Conservation (phyloP, 2,329 filamentous ascomycete species). For the Xylariaceae sp. region DNA sequence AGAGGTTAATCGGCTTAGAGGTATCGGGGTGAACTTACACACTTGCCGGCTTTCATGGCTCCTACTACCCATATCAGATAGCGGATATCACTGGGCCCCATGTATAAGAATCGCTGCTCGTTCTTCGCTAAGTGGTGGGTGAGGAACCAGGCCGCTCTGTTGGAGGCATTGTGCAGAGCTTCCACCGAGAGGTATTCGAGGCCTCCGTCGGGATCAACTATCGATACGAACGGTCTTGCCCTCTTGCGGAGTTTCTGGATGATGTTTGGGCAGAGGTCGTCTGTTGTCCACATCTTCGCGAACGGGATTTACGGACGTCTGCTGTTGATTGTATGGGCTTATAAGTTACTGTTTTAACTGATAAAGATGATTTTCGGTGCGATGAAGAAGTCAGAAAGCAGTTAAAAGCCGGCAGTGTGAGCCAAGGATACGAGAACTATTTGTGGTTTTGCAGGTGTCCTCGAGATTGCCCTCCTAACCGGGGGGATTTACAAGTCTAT, state of each 20-base stretch:
- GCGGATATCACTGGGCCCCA: slow-evolving; percentile 26
- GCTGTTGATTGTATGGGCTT: background rate
- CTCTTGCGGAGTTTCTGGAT: slow-evolving; percentile 12
- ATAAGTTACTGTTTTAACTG: too few relatives aligned
- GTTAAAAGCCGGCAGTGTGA: too few relatives aligned
- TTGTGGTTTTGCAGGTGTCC: too few relatives aligned
- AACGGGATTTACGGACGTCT: background rate
- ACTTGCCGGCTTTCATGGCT: slow-evolving; percentile 28
- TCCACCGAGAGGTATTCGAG: slow-evolving; percentile 13
- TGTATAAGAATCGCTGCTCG: slow-evolving; percentile 24
- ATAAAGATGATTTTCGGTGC: too few relatives aligned
- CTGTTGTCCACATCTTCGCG: slow-evolving; percentile 17
- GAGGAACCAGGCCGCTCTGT: slow-evolving; percentile 29
- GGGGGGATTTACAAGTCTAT: too few relatives aligned
- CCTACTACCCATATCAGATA: slow-evolving; percentile 27
- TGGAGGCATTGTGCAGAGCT: slow-evolving; percentile 22
- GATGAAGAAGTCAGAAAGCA: too few relatives aligned
- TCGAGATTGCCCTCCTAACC: too few relatives aligned
- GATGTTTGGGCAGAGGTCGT: slow-evolving; percentile 15
- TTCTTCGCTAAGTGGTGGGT: slow-evolving; percentile 13
- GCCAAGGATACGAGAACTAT: too few relatives aligned
- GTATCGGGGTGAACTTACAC: slow-evolving; percentile 17
- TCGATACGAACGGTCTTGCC: slow-evolving; percentile 12
- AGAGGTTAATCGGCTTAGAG: too few relatives aligned
- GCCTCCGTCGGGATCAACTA: slow-evolving; percentile 13